phyloP scores from a whole-genome alignment of 2,329 filamentous ascomycete species.

The Drechslera avenae region DNA sequence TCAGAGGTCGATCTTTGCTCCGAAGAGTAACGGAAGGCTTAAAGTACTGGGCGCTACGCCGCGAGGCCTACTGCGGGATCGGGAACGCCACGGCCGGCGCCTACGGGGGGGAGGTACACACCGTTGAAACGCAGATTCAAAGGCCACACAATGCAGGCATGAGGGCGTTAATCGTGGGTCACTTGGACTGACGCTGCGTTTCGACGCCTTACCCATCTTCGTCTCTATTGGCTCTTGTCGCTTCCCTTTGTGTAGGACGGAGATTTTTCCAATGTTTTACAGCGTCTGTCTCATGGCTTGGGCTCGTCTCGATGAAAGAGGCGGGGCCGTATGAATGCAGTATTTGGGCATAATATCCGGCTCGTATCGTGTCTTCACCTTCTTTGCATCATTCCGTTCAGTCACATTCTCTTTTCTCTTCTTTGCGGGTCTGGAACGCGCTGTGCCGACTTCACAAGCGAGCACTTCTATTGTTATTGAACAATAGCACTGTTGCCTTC shows the following conservation, averaged over 20 bases:
- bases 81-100: conserved; percentile 36
- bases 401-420: conserved; percentile 18
- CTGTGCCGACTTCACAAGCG: conserved; percentile 19
- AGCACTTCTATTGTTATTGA: conserved; percentile 21
- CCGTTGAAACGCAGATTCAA: conserved; percentile 45
- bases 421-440: conserved; percentile 23
- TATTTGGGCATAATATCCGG: conserved; percentile 20
- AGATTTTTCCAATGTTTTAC: conserved; percentile 23
- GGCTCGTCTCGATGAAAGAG: conserved; percentile 42
- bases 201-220: conserved; percentile 31
- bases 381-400: conserved; percentile 16
- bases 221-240: conserved; percentile 43
- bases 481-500: conserved; percentile 37
- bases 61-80: conserved; percentile 28
- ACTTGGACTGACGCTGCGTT: conserved; percentile 43
- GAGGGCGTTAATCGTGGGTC: conserved; percentile 40
- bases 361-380: conserved; percentile 20
- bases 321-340: conserved; percentile 23
- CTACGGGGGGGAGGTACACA: conserved; percentile 42
- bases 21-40: conserved; percentile 23
- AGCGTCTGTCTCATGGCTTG: conserved; percentile 40
- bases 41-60: conserved; percentile 33
- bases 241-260: conserved; percentile 31
- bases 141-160: conserved; percentile 39
- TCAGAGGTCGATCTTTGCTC: conserved; percentile 13